Conservation (phyloP, 2,329 filamentous ascomycete genomes). For the Lecanoromycetidae sp. region DNA sequence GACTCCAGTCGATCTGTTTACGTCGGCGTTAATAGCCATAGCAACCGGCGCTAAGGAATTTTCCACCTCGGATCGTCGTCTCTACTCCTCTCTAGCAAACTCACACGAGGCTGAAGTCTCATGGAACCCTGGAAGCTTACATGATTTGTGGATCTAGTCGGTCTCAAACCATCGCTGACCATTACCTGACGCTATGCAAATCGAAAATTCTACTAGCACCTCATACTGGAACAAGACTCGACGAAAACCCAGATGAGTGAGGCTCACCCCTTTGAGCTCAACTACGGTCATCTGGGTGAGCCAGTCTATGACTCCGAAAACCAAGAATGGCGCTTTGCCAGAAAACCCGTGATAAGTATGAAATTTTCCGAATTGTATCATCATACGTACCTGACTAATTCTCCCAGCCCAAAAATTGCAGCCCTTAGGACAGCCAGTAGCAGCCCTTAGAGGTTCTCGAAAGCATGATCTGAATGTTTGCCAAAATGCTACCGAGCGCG, state of each 20-base stretch:
- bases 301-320: slow-evolving; percentile 38
- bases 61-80: no score
- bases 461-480: no score
- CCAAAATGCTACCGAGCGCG: slow-evolving; percentile 4
- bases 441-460: background rate
- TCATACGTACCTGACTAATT: slow-evolving; percentile 1
- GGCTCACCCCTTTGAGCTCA: slow-evolving; percentile 35
- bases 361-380: background rate
- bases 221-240: slow-evolving; percentile 7
- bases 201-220: background rate
- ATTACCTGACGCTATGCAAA: slow-evolving; percentile 4
- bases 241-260: slow-evolving; percentile 46
- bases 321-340: slow-evolving; percentile 38
- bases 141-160: no score
- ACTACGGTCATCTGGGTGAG: slow-evolving; percentile 46
- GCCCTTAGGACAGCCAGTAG: background rate
- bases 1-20: background rate
- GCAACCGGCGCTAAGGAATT: background rate
- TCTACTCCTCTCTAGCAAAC: no score
- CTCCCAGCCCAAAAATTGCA: slow-evolving; percentile 4
- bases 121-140: no score
- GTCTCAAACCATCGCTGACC: no score
- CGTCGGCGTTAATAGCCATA: background rate
- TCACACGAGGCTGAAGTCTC: no score
- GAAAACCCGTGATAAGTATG: slow-evolving; percentile 25